These are phyloP conservation scores for Cladosporium sp. DNA, from an alignment of 2,329 filamentous ascomycete genomes.

Conservation along the genomic window DNA sequence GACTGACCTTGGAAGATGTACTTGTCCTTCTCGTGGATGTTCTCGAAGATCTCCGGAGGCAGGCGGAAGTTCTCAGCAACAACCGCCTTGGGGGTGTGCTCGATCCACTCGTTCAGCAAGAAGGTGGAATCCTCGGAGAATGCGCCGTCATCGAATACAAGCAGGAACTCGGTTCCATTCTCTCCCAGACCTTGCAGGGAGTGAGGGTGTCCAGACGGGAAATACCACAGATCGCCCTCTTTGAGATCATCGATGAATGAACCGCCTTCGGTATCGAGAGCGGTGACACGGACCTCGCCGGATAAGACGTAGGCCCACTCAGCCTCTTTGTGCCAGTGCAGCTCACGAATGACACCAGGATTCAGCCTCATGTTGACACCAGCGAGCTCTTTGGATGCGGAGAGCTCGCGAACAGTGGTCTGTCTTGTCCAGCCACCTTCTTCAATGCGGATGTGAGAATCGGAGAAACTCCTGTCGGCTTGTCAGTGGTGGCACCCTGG, in stretches of 20 bases:
- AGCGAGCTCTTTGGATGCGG: slow-evolving; percentile 65
- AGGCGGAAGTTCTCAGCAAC: slow-evolving; percentile 73
- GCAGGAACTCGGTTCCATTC: slow-evolving; percentile 62
- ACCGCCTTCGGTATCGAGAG: slow-evolving; percentile 69
- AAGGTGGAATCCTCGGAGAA: slow-evolving; percentile 67
- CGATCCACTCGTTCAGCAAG: slow-evolving; percentile 68
- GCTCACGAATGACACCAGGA: slow-evolving; percentile 67
- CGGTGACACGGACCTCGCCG: slow-evolving; percentile 62
- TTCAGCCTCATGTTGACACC: slow-evolving; percentile 76
- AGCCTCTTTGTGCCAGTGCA: slow-evolving; percentile 78
- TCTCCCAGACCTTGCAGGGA: slow-evolving; percentile 67
- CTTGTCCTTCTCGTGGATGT: slow-evolving; percentile 62
- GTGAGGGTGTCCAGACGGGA: slow-evolving; percentile 72
- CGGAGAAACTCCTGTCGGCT: slow-evolving; percentile 36
- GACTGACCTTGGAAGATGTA: slow-evolving; percentile 67
- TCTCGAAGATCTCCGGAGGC: slow-evolving; percentile 64
- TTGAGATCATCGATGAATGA: slow-evolving; percentile 73
- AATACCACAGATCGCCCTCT: slow-evolving; percentile 78
- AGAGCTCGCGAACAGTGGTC: slow-evolving; percentile 63
- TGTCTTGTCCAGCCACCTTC: slow-evolving; percentile 75
- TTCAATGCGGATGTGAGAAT: slow-evolving; percentile 49
- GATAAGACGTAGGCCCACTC: slow-evolving; percentile 75
- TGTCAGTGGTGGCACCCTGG: not conserved
- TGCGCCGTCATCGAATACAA: slow-evolving; percentile 58
- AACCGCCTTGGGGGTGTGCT: slow-evolving; percentile 68